Evolutionary conservation across 257 asterid genomes (phyloP).

Genomic region (Fraxinus anomala): DNA sequence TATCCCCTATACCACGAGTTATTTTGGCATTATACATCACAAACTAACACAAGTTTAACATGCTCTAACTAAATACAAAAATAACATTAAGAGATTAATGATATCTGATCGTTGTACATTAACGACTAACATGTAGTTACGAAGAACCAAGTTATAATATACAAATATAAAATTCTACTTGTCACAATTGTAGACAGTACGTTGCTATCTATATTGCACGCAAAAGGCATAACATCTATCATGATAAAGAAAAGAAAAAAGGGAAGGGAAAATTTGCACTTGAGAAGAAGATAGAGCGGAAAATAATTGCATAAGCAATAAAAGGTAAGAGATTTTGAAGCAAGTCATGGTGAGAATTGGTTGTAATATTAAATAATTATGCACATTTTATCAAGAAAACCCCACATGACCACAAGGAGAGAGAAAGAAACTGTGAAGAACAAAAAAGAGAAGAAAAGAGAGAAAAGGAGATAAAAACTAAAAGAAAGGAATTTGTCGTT

Average conservation of each 20-base stretch:
- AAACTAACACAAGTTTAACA: too few species aligned
- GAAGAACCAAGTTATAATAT: too few species aligned
- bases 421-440: background rate
- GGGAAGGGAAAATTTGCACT: background rate
- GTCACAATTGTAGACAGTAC: too few species aligned
- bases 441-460: background rate
- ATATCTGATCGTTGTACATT: too few species aligned
- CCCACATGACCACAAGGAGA: background rate
- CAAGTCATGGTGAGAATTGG: background rate
- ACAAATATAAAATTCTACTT: too few species aligned
- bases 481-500: background rate
- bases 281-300: background rate
- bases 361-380: background rate
- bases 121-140: too few species aligned
- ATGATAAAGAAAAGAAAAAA: background rate
- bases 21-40: too few species aligned
- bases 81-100: too few species aligned
- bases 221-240: too few species aligned
- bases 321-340: background rate
- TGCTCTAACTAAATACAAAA: too few species aligned
- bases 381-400: background rate
- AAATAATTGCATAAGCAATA: background rate
- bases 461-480: too few species aligned
- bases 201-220: background rate
- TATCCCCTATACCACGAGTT: too few species aligned